Conservation (phyloP, 2,329 filamentous ascomycete species). For the Trichoderma sp. region DNA sequence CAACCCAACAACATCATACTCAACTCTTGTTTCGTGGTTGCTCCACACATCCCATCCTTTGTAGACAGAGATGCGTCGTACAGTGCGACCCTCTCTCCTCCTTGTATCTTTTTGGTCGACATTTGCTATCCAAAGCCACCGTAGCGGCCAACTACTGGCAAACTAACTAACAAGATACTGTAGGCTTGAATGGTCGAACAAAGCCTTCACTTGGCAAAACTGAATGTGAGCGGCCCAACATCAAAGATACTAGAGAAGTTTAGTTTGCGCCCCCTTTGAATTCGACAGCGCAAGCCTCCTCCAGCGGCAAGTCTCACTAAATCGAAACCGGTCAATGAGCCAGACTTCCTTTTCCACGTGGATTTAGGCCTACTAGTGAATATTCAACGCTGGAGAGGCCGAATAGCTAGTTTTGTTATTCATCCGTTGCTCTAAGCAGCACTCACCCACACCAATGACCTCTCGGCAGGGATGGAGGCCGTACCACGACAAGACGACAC, state of each 20-base stretch:
- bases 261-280: background rate
- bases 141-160: background rate
- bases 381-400: background rate
- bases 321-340: background rate
- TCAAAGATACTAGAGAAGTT: background rate
- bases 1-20: background rate
- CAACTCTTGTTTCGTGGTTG: background rate
- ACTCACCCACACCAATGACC: background rate
- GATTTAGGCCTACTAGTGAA: background rate
- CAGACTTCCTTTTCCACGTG: slow-evolving; percentile 1
- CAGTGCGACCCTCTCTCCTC: background rate
- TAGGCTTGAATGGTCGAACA: background rate
- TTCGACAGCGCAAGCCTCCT: background rate
- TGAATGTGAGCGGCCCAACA: background rate
- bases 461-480: background rate
- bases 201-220: background rate
- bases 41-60: background rate
- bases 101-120: background rate
- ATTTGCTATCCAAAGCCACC: background rate
- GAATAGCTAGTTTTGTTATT: background rate
- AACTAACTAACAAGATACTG: background rate
- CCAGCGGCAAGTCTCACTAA: slow-evolving; percentile 1
- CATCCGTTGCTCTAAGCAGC: background rate
- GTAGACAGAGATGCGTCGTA: background rate
- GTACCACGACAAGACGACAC: background rate